Evolutionary conservation across 2,329 filamentous ascomycete genomes (phyloP).

Genomic region (Xylariaceae sp.): DNA sequence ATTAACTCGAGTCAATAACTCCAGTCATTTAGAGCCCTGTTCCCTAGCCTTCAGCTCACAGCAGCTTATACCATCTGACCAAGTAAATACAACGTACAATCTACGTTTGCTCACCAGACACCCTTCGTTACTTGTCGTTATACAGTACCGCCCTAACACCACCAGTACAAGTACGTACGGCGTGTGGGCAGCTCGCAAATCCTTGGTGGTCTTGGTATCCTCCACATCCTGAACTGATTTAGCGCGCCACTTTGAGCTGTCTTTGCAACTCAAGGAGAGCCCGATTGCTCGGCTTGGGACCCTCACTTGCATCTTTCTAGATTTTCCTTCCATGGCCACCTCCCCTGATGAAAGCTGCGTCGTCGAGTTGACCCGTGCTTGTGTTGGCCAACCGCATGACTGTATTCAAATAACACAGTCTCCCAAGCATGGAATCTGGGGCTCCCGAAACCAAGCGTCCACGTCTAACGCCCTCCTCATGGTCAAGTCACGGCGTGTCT

Average conservation of each 20-base stretch:
- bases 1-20: too few relatives aligned
- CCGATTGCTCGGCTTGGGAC: constrained; percentile 25
- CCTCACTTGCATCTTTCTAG: constrained; percentile 36
- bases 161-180: too few relatives aligned
- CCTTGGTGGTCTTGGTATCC: too few relatives aligned
- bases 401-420: constrained; percentile 47
- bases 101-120: constrained; percentile 17
- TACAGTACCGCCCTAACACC: too few relatives aligned
- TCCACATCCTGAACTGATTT: constrained; percentile 21
- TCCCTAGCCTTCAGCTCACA: too few relatives aligned
- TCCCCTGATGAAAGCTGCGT: constrained; percentile 40
- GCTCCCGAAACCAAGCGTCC: constrained; percentile 65
- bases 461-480: constrained; percentile 57
- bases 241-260: too few relatives aligned
- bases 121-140: constrained; percentile 16
- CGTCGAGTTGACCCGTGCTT: constrained; percentile 43
- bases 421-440: constrained; percentile 64
- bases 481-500: constrained; percentile 52
- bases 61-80: too few relatives aligned
- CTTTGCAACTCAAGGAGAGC: constrained; percentile 15
- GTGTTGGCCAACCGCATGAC: constrained; percentile 41
- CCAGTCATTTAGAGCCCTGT: too few relatives aligned
- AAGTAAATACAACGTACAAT: constrained; percentile 21
- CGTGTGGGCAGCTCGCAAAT: too few relatives aligned
- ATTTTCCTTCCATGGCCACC: constrained; percentile 46